Evolutionary conservation across 108 stramenopile species (phyloP).

Genomic region (Nitzschia sp.): DNA sequence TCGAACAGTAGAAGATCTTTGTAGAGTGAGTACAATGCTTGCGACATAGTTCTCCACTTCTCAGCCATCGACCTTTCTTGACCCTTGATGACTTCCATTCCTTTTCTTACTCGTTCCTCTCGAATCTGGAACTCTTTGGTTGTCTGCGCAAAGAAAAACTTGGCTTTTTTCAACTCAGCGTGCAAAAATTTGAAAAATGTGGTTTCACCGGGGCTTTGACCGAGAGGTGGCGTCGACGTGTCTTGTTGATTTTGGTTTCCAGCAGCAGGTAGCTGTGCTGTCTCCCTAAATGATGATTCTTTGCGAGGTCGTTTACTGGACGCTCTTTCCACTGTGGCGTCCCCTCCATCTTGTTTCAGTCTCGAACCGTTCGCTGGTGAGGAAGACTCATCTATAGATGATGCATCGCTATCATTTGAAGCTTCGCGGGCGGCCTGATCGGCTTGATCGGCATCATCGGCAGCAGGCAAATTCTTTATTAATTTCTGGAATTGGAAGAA

Average conservation of each 20-base stretch:
- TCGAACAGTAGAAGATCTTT: constrained; percentile 92
- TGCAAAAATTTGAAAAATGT: constrained; percentile 86
- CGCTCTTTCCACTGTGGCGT: neutral
- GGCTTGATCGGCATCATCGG: neutral
- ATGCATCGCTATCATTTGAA: neutral
- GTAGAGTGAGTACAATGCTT: constrained; percentile 81
- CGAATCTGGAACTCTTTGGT: constrained; percentile 73
- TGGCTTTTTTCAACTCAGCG: constrained; percentile 81
- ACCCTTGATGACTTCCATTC: constrained; percentile 58
- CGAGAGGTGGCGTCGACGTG: neutral
- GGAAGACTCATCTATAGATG: neutral
- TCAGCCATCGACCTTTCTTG: constrained; percentile 34
- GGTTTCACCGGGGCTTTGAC: constrained; percentile 60
- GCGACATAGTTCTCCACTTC: constrained; percentile 65
- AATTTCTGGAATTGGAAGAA: constrained; percentile 53
- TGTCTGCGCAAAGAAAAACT: constrained; percentile 71
- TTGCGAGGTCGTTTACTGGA: neutral
- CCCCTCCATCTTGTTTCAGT: neutral
- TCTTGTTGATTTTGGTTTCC: neutral
- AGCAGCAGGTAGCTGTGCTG: no score
- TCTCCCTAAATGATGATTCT: no score
- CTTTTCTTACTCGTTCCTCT: constrained; percentile 68
- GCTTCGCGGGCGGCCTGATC: neutral
- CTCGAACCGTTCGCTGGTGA: neutral
- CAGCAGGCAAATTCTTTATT: constrained; percentile 67